These are phyloP conservation scores for Avena eriantha DNA, from an alignment of 176 grass and related monocot species.

Conservation along the genomic window DNA sequence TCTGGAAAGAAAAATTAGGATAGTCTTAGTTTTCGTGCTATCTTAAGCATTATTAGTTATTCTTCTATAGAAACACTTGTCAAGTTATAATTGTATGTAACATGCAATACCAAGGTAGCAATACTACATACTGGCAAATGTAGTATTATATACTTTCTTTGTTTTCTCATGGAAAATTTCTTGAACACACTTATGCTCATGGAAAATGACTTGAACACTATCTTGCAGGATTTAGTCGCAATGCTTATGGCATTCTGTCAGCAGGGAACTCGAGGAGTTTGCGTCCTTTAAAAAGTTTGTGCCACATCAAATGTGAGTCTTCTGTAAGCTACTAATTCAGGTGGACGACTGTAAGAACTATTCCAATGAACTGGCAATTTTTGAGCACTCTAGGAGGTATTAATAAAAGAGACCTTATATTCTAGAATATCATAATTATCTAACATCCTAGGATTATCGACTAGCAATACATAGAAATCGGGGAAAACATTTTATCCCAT, in stretches of 20 bases:
- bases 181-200: conserved; percentile 5
- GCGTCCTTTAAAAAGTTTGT: conserved; percentile 87
- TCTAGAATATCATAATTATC: not conserved
- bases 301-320: conserved; percentile 96
- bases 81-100: not conserved
- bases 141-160: not conserved
- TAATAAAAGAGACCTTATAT: not conserved
- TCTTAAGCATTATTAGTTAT: too few species aligned
- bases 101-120: not conserved
- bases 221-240: conserved; percentile 79
- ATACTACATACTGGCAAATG: too few species aligned
- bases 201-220: too few species aligned
- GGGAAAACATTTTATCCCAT: too few species aligned
- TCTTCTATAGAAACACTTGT: too few species aligned
- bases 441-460: too few species aligned
- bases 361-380: not conserved
- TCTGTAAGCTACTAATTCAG: conserved; percentile 79
- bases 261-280: conserved; percentile 69
- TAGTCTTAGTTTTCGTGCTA: not conserved
- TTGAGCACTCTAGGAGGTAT: not conserved
- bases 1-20: not conserved
- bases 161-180: not conserved
- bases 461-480: too few species aligned
- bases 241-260: conserved; percentile 91
- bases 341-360: conserved; percentile 41